Evolutionary conservation across 2,329 filamentous ascomycete genomes (phyloP), one percentile per base, ranked within the genome.

Genomic region (Epichloe gansuensis): DNA sequence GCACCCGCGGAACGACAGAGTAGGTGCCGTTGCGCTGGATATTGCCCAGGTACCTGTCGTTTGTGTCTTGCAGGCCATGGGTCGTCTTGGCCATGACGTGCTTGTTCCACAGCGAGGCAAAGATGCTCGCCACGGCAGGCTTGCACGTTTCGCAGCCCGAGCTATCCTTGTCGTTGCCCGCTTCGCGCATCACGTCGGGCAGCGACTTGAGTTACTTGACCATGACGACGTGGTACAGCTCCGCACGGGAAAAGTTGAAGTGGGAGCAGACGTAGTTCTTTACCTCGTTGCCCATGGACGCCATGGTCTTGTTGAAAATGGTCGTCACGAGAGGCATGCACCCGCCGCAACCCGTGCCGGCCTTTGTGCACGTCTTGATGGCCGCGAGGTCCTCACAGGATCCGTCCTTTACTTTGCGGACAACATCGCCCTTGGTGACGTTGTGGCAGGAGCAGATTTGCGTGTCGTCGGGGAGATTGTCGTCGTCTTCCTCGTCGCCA

Each of bases 381-480:
- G 91, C 85, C 50, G 82, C 84, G 44, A 95, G 78, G 27, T 85
- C 85, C 63, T 86, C 93, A 74, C 88, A 94, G 2, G 77, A 82
- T 40, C 87, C 89, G 50, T 85, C 81, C 60, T 90, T 90, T 64
- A 91, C 79, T 2, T 73, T 73, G 4, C 77, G 77, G 44, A 84
- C 80, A 0, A 95, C 74, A 59, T 91, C 87, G 15, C 85, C 86
- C 65, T 95, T 95, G 25, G 81, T 84, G 42, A 95, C 89, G 64
- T 95, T 95, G 72, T 95, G 89, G 60, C 89, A 95, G 1, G 88
- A 93, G 67, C 89, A 95, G 55, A 95, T 85, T 64, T 95, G 90
- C 0, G 87, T 87, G 62, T 93, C 87, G 59, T 93, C 87, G 49
- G 84, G 78, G 57, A 95, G 75, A 60, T 95, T 88, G 58, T 87